Evolutionary conservation across 2,329 filamentous ascomycete species (phyloP).

Genomic region (Allantophomopsis cytisporea): DNA sequence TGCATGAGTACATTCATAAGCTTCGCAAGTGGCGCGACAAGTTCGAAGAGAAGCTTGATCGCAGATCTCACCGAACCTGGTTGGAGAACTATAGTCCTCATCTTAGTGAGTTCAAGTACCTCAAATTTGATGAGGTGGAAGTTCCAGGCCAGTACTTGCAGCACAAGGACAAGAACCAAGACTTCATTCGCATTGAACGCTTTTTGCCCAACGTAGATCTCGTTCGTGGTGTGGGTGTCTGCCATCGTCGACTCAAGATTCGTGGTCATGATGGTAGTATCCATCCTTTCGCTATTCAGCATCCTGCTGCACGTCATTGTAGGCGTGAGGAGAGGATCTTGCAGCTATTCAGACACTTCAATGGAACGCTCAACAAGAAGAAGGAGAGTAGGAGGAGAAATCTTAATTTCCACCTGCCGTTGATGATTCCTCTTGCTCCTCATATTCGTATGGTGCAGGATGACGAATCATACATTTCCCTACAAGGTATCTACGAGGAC

Average conservation of each 20-base stretch:
- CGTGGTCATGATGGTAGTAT: conserved; percentile 93
- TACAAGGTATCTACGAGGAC: conserved; percentile 94
- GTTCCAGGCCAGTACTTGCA: conserved; percentile 93
- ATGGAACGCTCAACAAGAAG: conserved; percentile 78
- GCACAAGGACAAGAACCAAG: conserved; percentile 97
- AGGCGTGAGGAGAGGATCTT: conserved; percentile 88
- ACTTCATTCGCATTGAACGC: conserved; percentile 93
- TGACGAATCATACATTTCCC: conserved; percentile 82
- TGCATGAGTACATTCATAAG: conserved; percentile 98
- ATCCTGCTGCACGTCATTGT: conserved; percentile 85
- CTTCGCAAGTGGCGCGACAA: conserved; percentile 92
- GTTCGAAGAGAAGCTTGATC: conserved; percentile 94
- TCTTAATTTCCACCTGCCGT: conserved; percentile 85
- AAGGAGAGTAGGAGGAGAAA: conserved; percentile 93
- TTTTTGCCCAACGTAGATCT: conserved; percentile 93
- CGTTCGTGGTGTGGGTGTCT: conserved; percentile 79
- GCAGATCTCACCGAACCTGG: conserved; percentile 40
- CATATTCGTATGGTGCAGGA: conserved; percentile 94
- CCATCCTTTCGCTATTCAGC: conserved; percentile 94
- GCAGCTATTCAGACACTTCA: conserved; percentile 95
- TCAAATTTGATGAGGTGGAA: conserved; percentile 97
- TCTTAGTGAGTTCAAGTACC: conserved; percentile 91
- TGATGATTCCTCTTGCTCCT: conserved; percentile 91
- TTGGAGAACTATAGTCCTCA: conserved; percentile 82
- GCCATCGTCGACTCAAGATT: conserved; percentile 87